These are phyloP conservation scores for Solanum phureja DNA, from an alignment of 257 asterid species.

Conservation along the genomic window DNA sequence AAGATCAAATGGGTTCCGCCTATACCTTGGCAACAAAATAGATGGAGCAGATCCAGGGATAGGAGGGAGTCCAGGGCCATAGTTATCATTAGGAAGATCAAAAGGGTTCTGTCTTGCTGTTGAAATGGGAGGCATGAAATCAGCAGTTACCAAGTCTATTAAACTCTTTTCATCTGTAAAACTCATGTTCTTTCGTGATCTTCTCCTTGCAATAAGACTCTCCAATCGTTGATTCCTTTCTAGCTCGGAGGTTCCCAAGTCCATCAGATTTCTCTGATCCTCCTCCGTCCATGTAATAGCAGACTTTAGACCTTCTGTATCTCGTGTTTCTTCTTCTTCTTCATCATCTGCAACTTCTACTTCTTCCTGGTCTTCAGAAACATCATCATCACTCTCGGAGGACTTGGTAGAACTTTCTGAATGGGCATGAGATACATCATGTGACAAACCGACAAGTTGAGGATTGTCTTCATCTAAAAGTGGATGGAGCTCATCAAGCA, in stretches of 20 bases:
- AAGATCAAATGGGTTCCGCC: conserved; percentile 78
- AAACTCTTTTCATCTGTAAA: conserved; percentile 47
- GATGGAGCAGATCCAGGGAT: conserved; percentile 98
- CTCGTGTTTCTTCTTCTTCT: conserved; percentile 43
- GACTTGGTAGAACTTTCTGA: conserved; percentile 29
- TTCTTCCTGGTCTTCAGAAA: conserved; percentile 37
- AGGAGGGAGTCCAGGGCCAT: conserved; percentile 50
- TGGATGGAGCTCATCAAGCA: conserved; percentile 92
- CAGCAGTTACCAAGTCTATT: conserved; percentile 58
- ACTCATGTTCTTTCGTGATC: conserved; percentile 42
- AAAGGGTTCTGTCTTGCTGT: conserved; percentile 71
- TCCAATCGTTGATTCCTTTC: conserved; percentile 85
- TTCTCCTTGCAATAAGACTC: conserved; percentile 68
- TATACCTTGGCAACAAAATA: conserved; percentile 47
- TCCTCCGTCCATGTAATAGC: conserved; percentile 77
- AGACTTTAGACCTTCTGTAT: conserved; percentile 34
- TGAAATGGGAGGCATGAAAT: conserved; percentile 53
- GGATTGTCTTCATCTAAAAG: conserved; percentile 54
- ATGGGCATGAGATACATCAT: conserved; percentile 34
- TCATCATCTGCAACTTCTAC: conserved; percentile 40
- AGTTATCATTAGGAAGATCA: conserved; percentile 44
- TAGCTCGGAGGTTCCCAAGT: conserved; percentile 77
- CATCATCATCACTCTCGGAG: conserved; percentile 30
- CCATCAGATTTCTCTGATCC: conserved; percentile 88
- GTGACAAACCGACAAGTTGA: conserved; percentile 24